phyloP scores from a whole-genome alignment of 805 yeast genomes.

The Priceomyces carsonii region DNA sequence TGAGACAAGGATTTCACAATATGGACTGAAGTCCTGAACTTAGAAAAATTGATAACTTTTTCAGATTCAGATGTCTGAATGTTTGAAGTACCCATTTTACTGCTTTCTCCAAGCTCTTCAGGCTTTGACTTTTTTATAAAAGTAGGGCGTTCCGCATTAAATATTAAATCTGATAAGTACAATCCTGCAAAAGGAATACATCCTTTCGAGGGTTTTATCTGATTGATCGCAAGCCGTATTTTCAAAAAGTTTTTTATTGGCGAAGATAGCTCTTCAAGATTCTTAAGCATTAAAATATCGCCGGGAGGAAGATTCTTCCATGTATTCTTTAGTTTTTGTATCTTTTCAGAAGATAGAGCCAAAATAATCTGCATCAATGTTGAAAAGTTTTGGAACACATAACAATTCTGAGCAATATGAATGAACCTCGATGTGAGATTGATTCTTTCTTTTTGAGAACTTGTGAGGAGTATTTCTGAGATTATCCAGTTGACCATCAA shows the following conservation, averaged over 20 bases:
- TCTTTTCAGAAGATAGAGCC: constrained; percentile 70
- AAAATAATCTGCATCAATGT: constrained; percentile 85
- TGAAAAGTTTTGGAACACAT: constrained; percentile 73
- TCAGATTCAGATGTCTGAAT: constrained; percentile 18
- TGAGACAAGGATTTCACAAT: constrained; percentile 76
- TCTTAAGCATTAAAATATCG: constrained; percentile 66
- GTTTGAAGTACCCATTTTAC: constrained; percentile 7
- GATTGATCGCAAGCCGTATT: constrained; percentile 63
- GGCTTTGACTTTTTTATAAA: constrained; percentile 32
- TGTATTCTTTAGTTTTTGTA: constrained; percentile 61
- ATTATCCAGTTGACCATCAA: constrained; percentile 89
- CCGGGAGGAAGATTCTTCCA: constrained; percentile 76
- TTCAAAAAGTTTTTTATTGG: constrained; percentile 72
- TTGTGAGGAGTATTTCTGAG: constrained; percentile 79
- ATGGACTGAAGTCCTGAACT: constrained; percentile 72
- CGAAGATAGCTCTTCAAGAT: constrained; percentile 68
- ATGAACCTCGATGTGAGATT: constrained; percentile 81
- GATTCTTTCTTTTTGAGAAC: constrained; percentile 56
- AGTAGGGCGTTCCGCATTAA: constrained; percentile 66
- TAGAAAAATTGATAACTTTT: constrained; percentile 69
- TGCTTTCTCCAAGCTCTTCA: not conserved
- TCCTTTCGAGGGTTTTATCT: constrained; percentile 64
- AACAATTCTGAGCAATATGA: constrained; percentile 79
- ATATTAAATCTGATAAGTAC: constrained; percentile 77
- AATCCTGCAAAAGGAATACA: constrained; percentile 90